phyloP scores from a whole-genome alignment of 192 early-diverging fungal genomes.

The Backusella parvicylindrica region DNA sequence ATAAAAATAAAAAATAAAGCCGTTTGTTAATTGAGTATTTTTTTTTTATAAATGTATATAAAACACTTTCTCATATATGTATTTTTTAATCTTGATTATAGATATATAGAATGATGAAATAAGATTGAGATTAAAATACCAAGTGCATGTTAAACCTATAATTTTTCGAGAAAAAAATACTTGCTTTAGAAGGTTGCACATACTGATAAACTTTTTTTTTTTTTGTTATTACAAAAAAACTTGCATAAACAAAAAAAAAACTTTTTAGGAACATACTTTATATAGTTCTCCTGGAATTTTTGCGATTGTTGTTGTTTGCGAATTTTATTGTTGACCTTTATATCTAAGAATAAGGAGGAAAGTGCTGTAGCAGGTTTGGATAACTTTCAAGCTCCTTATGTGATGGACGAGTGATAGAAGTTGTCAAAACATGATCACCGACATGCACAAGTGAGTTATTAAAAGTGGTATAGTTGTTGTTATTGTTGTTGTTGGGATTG shows the following conservation, averaged over 20 bases:
- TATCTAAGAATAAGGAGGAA: background rate
- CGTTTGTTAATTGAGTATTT: background rate
- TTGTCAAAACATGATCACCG: constrained; percentile 6
- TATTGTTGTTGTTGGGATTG: too few relatives aligned
- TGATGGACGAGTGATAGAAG: constrained; percentile 14
- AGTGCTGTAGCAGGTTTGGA: constrained; percentile 9
- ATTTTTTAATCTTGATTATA: too few relatives aligned
- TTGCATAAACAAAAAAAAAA: background rate
- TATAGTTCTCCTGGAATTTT: background rate
- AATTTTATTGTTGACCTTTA: background rate
- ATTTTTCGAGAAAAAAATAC: background rate
- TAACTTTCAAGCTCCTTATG: constrained; percentile 18
- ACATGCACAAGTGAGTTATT: background rate
- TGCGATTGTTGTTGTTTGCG: background rate
- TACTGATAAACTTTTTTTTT: background rate
- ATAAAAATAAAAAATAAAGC: background rate
- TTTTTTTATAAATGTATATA: background rate
- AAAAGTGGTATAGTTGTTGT: background rate
- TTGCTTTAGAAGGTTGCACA: background rate
- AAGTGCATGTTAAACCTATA: background rate
- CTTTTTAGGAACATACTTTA: background rate
- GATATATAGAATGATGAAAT: background rate
- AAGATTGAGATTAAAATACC: background rate
- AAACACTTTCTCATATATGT: background rate
- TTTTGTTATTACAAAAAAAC: background rate